Evolutionary conservation across 2,329 filamentous ascomycete genomes (phyloP).

Genomic region (Ustulina deusta): DNA sequence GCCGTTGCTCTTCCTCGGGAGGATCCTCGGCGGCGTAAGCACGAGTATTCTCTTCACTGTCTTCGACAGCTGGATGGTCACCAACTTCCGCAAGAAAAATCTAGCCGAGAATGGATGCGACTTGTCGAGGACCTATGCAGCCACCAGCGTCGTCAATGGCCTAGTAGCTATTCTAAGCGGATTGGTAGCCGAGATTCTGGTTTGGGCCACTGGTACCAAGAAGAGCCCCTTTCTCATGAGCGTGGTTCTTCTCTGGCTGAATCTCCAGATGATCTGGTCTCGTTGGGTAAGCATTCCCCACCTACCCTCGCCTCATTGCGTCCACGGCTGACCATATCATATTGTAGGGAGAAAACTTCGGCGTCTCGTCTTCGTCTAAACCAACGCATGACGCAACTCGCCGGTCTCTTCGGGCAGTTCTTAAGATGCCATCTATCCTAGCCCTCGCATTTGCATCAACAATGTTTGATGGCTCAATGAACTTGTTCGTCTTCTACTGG

Average conservation of each 20-base stretch:
- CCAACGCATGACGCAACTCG: neutral
- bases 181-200: slow-evolving; percentile 64
- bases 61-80: slow-evolving; percentile 72
- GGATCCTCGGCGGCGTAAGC: slow-evolving; percentile 66
- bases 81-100: slow-evolving; percentile 62
- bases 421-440: slow-evolving; percentile 61
- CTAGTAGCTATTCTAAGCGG: slow-evolving; percentile 67
- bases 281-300: slow-evolving; percentile 59
- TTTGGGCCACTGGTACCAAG: slow-evolving; percentile 60
- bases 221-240: slow-evolving; percentile 65
- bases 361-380: slow-evolving; percentile 34
- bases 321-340: slow-evolving; percentile 24
- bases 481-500: slow-evolving; percentile 74
- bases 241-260: slow-evolving; percentile 56
- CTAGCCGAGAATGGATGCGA: slow-evolving; percentile 56
- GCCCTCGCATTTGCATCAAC: slow-evolving; percentile 65
- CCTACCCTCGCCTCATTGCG: neutral
- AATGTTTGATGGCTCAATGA: slow-evolving; percentile 72
- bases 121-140: slow-evolving; percentile 61
- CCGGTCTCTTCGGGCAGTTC: slow-evolving; percentile 41
- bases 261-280: slow-evolving; percentile 59
- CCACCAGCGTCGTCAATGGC: slow-evolving; percentile 65
- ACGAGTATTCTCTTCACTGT: slow-evolving; percentile 69
- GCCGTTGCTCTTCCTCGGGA: slow-evolving; percentile 63
- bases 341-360: slow-evolving; percentile 47